These are phyloP conservation scores for Poteriospumella lacustris DNA, from an alignment of 108 stramenopile genomes.

Conservation along the genomic window DNA sequence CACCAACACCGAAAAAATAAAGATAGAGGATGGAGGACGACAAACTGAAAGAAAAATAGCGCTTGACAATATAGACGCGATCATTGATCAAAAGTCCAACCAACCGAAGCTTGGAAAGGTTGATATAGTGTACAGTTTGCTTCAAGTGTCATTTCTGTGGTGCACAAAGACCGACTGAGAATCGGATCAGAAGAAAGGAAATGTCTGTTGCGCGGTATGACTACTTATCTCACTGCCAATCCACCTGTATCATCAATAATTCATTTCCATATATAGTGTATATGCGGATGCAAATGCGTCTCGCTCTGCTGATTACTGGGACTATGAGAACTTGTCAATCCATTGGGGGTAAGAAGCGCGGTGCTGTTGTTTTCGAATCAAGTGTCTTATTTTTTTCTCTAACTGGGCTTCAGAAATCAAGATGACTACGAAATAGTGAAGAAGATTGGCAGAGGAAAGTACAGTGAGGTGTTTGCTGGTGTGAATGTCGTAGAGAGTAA, in stretches of 20 bases:
- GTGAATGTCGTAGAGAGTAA: slow-evolving; percentile 85
- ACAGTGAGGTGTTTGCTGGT: slow-evolving; percentile 96
- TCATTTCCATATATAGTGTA: slow-evolving; percentile 56
- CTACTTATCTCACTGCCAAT: neutral
- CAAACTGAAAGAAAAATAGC: too few relatives aligned
- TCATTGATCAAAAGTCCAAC: too few relatives aligned
- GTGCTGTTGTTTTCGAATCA: neutral
- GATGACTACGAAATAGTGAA: slow-evolving; percentile 97
- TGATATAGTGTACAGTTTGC: too few relatives aligned
- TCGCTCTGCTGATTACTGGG: slow-evolving; percentile 97
- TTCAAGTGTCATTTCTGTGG: too few relatives aligned
- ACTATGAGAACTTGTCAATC: slow-evolving; percentile 94
- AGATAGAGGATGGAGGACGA: too few relatives aligned
- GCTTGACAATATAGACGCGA: too few relatives aligned
- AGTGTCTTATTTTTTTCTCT: neutral
- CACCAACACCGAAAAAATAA: too few relatives aligned
- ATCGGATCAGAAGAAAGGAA: too few relatives aligned
- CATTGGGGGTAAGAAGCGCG: slow-evolving; percentile 73
- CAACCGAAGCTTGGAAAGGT: too few relatives aligned
- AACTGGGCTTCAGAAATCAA: slow-evolving; percentile 57
- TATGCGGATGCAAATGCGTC: slow-evolving; percentile 97
- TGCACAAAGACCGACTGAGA: too few relatives aligned
- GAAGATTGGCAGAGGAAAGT: slow-evolving; percentile 98
- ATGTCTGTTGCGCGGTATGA: too few relatives aligned
- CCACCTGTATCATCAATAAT: neutral